Evolutionary conservation across 495 filamentous ascomycete species (phyloP), one percentile per base, ranked within the genome.

Genomic region (Aspergillus bridgeri): DNA sequence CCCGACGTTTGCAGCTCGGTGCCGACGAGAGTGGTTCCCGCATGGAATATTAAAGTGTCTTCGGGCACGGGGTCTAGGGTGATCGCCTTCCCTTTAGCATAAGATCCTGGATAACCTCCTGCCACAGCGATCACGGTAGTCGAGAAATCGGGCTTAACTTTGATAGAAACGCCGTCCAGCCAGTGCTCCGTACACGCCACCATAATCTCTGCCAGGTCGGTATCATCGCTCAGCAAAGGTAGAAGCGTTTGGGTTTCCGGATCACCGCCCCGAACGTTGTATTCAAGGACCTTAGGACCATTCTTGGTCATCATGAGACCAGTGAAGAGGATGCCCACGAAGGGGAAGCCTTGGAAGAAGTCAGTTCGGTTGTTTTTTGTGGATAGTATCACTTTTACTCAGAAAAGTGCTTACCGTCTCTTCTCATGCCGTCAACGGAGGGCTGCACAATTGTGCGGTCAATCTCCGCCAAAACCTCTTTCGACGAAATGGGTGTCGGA

Each of bases 231-330:
- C 58, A 98, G 78, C 19, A 98, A 80, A 15, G 91, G 88, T 6
- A 98, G 79, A 6, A 96, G 80, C 11, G 91, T 97, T 76, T 98
- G 93, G 0, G 91, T 96, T 74, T 98, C 94, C 19, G 94, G 94
- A 63, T 98, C 93, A 29, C 94, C 94, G 60, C 96, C 96, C 53
- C 94, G 86, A 50, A 96, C 92, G 64, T 98, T 98, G 76, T 98
- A 98, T 73, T 98, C 94, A 24, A 98, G 83, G 6, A 89, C 86
- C 76, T 91, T 95, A 5, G 94, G 88, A 1, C 94, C 94, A 59
- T 82, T 74, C 64, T 86, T 82, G 46, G 92, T 96, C 75, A 98
- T 89, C 94, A 98, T 98, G 5, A 98, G 76, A 27, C 95, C 94
- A 9, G 94, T 98, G 73, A 98, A 98, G 20, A 98, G 81, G 51